Base-by-base conservation (phyloP, 2,329 filamentous ascomycete species). In the Paracoccidioides lutzii region DNA sequence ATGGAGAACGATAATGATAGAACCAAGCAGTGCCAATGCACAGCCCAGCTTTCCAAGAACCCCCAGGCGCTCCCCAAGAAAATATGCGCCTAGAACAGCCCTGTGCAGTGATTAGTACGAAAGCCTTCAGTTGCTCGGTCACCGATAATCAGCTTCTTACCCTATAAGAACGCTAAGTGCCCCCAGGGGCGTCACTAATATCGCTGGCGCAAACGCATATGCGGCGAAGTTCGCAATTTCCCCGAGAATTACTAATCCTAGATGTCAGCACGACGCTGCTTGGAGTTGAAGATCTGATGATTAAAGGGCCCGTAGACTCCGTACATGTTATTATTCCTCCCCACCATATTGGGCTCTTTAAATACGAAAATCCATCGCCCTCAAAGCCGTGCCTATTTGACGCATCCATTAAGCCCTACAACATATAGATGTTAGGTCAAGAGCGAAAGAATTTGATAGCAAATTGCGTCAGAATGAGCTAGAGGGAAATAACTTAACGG, bases 201-300 rank as follows among this genome's bases (percentile, higher is more conserved):
- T 98, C n/a, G 93, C 94, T 43, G 93, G 93, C 62, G 93, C 93
- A 73, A 97, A 98, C 6, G 93, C 93, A 70, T 98, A 98, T 59
- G 93, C 93, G 52, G 90, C 90, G 69, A 98, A 98, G 73, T 98
- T 98, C 74, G 90, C 94, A 57, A 96, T 77, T 74, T 98, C 93
- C 67, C 93, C 93, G 46, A 94, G 74, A 58, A 90, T 87, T 81
- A 98, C 89, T 95, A 57, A 50, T 38, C 50, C 35, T 41, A 12
- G 22, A 54, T 33, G 38, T 64, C 38, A 58, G 55, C 14, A 8
- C n/a, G n/a, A 42, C 30, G 15, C n/a, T 7, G 15, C 37, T 44
- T 38, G 2, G 33, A 14, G 32, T 15, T 45, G 9, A 15, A n/a
- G 22, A 30, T 28, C 10, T 14, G 1, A 22, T 6, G 28, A 28